Evolutionary conservation across 805 yeast species (phyloP).

Genomic region (Zygoascus tannicola): DNA sequence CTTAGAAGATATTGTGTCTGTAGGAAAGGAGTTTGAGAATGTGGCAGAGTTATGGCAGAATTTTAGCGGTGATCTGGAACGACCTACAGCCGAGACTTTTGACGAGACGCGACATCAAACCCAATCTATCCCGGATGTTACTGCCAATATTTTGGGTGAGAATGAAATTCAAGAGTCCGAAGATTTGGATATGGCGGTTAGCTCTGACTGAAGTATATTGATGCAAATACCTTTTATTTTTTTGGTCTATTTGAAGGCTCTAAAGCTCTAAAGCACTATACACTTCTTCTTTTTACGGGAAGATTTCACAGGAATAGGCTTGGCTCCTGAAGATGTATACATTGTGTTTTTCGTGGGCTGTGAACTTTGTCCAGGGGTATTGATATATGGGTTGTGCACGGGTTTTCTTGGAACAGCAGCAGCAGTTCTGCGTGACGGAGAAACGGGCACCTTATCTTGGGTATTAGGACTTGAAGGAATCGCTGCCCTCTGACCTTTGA

Average conservation of each 20-base stretch:
- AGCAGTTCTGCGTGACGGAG: neutral
- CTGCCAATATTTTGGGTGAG: neutral
- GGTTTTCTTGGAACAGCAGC: neutral
- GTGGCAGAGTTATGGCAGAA: constrained; percentile 63
- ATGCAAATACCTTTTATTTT: too few relatives aligned
- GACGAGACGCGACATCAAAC: neutral
- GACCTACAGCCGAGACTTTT: neutral
- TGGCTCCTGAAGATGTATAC: neutral
- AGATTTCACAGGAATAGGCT: neutral
- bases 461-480: neutral
- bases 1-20: constrained; percentile 55
- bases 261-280: neutral
- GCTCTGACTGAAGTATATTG: too few relatives aligned
- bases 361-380: neutral
- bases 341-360: neutral
- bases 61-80: constrained; percentile 39
- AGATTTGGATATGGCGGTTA: neutral
- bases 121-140: neutral
- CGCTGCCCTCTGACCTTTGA: constrained; percentile 5
- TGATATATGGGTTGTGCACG: neutral
- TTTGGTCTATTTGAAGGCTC: too few relatives aligned
- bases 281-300: neutral
- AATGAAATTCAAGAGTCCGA: neutral
- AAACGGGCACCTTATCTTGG: neutral
- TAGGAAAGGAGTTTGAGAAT: constrained; percentile 66